Evolutionary conservation across 2,329 filamentous ascomycete genomes (phyloP), one percentile per base, ranked within the genome.

Genomic region (Blastomyces gilchristii): DNA sequence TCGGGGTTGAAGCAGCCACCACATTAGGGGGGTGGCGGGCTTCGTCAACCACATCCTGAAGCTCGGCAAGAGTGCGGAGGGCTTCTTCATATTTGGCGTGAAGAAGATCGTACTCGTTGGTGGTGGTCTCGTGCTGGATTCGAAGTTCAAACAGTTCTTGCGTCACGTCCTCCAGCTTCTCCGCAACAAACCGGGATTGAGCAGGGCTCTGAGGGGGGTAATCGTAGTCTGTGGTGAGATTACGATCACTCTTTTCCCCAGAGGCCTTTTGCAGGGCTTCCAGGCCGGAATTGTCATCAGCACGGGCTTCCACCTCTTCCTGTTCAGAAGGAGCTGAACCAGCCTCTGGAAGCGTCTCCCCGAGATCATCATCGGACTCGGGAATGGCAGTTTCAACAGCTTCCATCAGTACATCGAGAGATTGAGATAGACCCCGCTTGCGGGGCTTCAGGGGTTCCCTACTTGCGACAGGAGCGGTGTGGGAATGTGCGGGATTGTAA

Each of bases 1-100:
- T 47, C 22, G 57, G 57, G 61, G 77, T 77, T 18, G 66, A 61
- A 22, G 71, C 71, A 11, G 75, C 73, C 28, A 67, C 63, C 63
- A 84, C 79, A 67, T 79, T 74, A 58, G 75, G 78, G 68, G 73
- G 65, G 62, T 83, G 80, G 43, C 87, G 85, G 39, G 87, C 82
- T 77, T 96, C 91, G 69, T 96, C 90, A 45, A 91, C 81, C 37
- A 85, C 83, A 71, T 97, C 93, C 73, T 71, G 75, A 58, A 97
- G 81, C 72, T 94, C 89, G 6, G 90, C 87, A 52, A 99, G 76
- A 11, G 89, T 86, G 58, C 87, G 87, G 65, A 99, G 79, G 5
- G 92, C 89, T 70, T 96, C 88, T 71, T 96, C 90, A 69, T 99
- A 99, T 75, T 96, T 97, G 68, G 86, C 82, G 63, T 91, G 87